Conservation (phyloP, 352 stramenopile species). For the Pythium rhizo-oryzae region DNA sequence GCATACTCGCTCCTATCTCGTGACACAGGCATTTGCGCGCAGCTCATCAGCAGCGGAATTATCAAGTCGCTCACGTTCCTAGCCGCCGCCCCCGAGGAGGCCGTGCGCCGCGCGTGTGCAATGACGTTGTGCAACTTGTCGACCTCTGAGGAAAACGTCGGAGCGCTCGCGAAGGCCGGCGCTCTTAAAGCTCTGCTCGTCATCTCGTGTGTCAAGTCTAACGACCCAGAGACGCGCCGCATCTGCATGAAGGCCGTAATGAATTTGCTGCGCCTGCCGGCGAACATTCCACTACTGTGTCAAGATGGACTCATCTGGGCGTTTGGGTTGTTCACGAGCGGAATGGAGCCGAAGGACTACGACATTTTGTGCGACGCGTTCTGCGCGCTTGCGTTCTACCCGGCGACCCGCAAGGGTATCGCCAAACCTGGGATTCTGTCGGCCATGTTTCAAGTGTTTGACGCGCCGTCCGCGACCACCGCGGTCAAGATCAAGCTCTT, state of each 20-base stretch:
- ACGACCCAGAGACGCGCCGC: conserved; percentile 70
- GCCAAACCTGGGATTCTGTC: conserved; percentile 45
- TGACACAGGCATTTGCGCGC: conserved; percentile 45
- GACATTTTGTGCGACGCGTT: conserved; percentile 71
- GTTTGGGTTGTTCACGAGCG: conserved; percentile 59
- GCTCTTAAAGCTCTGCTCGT: conserved; percentile 89
- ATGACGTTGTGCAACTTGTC: conserved; percentile 95
- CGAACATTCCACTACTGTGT: conserved; percentile 59
- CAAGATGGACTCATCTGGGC: conserved; percentile 75
- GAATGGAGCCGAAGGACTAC: conserved; percentile 58
- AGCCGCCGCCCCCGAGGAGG: conserved; percentile 67
- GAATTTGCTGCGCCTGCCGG: conserved; percentile 56
- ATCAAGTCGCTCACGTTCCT: conserved; percentile 74
- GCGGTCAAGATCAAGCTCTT: conserved; percentile 47
- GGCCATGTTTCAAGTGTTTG: conserved; percentile 49
- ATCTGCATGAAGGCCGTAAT: conserved; percentile 75
- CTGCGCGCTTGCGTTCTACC: conserved; percentile 59
- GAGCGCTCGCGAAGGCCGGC: conserved; percentile 86
- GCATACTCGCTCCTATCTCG: conserved; percentile 67
- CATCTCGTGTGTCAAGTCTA: conserved; percentile 81
- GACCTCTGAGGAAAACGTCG: conserved; percentile 86
- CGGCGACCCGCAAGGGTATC: conserved; percentile 45
- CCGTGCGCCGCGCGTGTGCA: conserved; percentile 71
- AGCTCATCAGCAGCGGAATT: conserved; percentile 59
- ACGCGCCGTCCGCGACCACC: conserved; percentile 14